Conservation (phyloP, 768 basidiomycete species). For the Mycena capillaripes region DNA sequence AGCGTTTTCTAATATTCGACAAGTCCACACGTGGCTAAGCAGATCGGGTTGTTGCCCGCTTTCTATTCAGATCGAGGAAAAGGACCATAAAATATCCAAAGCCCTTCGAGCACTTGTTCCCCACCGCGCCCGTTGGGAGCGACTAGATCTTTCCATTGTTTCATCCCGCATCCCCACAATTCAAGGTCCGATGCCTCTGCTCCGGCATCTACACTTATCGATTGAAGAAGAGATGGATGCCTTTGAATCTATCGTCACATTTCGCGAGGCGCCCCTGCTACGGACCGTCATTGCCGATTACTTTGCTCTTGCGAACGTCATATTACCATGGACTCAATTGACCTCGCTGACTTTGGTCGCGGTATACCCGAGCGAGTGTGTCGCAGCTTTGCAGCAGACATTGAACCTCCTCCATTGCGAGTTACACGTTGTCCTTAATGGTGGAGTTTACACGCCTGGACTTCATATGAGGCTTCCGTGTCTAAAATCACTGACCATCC, state of each 20-base stretch:
- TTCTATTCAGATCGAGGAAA: neutral
- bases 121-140: neutral
- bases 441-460: no score
- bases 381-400: neutral
- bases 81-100: no score
- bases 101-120: neutral
- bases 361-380: neutral
- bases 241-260: neutral
- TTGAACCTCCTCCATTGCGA: neutral
- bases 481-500: neutral
- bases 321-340: neutral
- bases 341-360: neutral
- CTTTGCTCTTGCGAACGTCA: no score
- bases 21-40: neutral
- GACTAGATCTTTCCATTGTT: neutral
- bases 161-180: neutral
- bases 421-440: neutral
- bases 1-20: neutral
- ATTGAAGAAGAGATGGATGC: neutral
- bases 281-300: neutral
- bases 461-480: neutral
- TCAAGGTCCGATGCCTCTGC: neutral
- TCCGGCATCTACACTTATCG: neutral
- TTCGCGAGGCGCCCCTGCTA: neutral
- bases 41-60: neutral